Percentiles rank a stretch among this genome's conserved stretches.
Conservation (phyloP, 768 basidiomycete genomes). For the Solioccasus polychromus region DNA sequence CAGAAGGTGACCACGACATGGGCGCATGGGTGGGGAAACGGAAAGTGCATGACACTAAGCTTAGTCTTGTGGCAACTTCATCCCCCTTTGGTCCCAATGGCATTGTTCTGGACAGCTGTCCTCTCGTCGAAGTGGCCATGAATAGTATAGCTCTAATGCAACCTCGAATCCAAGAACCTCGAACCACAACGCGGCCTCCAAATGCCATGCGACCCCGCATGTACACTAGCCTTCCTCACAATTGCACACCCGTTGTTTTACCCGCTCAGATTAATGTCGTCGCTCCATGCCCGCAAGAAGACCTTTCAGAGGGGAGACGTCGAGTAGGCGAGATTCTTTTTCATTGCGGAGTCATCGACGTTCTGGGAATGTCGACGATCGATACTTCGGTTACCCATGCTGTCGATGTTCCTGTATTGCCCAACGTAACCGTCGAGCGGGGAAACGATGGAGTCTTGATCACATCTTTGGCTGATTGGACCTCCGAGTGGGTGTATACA, state of each 20-base stretch:
- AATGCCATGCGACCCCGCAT: neutral
- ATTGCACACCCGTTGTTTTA: slow-evolving; percentile 4
- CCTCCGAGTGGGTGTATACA: slow-evolving; percentile 24
- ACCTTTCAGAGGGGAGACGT: slow-evolving; percentile 17
- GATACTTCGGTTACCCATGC: neutral
- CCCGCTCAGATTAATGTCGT: neutral
- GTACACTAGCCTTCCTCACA: neutral
- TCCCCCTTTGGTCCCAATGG: slow-evolving; percentile 11
- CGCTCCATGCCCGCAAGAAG: neutral
- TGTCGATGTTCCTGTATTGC: neutral
- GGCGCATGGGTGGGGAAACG: slow-evolving; percentile 19
- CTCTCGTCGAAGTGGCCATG: neutral
- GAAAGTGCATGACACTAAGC: slow-evolving; percentile 8
- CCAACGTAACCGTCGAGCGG: neutral
- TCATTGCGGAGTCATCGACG: slow-evolving; percentile 18
- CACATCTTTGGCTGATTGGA: slow-evolving; percentile 22
- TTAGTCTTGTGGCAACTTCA: slow-evolving; percentile 8
- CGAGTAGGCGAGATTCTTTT: slow-evolving; percentile 19
- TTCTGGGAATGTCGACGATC: neutral
- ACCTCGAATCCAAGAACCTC: neutral
- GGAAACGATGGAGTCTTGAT: slow-evolving; percentile 7
- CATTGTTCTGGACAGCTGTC: neutral
- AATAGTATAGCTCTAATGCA: slow-evolving; percentile 6
- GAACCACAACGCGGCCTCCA: neutral
- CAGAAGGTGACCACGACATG: slow-evolving; percentile 24